Conservation (phyloP, 768 basidiomycete genomes). For the Tricholoma sp. region DNA sequence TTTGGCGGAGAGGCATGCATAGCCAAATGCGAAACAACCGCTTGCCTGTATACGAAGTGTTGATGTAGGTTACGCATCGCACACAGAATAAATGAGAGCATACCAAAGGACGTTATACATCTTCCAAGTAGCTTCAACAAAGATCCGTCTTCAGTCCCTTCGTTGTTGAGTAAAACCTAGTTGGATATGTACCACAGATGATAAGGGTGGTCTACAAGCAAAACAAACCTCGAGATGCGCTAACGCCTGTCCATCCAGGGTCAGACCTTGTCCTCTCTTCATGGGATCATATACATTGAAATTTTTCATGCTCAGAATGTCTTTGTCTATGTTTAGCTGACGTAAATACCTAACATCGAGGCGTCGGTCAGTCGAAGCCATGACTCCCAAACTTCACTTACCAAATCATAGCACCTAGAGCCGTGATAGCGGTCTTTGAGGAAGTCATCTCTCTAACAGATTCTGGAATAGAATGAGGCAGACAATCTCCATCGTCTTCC, state of each 20-base stretch:
- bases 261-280: slow-evolving; percentile 78
- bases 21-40: slow-evolving; percentile 96
- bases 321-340: slow-evolving; percentile 93
- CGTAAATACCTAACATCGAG: slow-evolving; percentile 63
- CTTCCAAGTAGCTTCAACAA: slow-evolving; percentile 75
- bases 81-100: slow-evolving; percentile 14
- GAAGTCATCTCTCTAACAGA: slow-evolving; percentile 71
- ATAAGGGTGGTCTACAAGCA: not conserved
- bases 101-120: slow-evolving; percentile 91
- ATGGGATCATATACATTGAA: slow-evolving; percentile 98
- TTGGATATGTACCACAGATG: not conserved
- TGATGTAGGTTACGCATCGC: not conserved
- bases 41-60: slow-evolving; percentile 55
- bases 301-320: slow-evolving; percentile 92
- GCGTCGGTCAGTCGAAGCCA: slow-evolving; percentile 16
- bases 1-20: slow-evolving; percentile 83
- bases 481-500: slow-evolving; percentile 34
- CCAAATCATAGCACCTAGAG: slow-evolving; percentile 92
- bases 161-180: slow-evolving; percentile 84
- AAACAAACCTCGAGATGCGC: slow-evolving; percentile 83
- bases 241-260: slow-evolving; percentile 91
- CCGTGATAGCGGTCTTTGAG: slow-evolving; percentile 67
- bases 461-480: slow-evolving; percentile 52
- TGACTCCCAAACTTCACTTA: slow-evolving; percentile 25
- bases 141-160: slow-evolving; percentile 90